Percentiles rank a stretch among this genome's conserved stretches.
Conservation (phyloP, 305 asterid genomes). For the Plantago rigida region DNA sequence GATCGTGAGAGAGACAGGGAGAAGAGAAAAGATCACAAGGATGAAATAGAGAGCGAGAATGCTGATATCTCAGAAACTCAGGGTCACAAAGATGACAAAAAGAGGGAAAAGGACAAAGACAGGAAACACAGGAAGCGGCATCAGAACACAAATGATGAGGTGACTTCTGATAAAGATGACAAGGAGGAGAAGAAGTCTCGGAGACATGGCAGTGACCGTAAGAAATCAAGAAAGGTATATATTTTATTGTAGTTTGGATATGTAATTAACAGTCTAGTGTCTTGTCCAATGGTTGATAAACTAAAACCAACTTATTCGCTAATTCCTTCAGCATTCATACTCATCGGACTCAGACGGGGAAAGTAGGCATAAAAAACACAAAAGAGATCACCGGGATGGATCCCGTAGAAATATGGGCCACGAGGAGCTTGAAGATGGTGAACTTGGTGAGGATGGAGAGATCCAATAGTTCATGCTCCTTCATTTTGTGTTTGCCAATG, state of each 20-base stretch:
- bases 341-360: conserved; percentile 92
- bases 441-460: conserved; percentile 96
- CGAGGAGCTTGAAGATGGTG: conserved; percentile 98
- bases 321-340: conserved; percentile 53
- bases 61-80: conserved; percentile 44
- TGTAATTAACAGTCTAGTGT: not conserved
- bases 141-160: conserved; percentile 61
- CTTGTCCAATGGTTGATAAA: not conserved
- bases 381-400: conserved; percentile 57
- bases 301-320: conserved; percentile 1
- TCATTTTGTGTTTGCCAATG: conserved; percentile 4
- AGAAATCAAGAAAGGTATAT: conserved; percentile 78
- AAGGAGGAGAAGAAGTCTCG: conserved; percentile 77
- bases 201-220: conserved; percentile 83
- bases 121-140: conserved; percentile 86
- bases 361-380: conserved; percentile 66
- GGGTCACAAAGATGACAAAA: conserved; percentile 65
- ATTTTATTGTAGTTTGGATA: too few relatives aligned
- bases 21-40: conserved; percentile 47
- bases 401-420: conserved; percentile 49
- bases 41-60: conserved; percentile 52
- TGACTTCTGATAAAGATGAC: conserved; percentile 75
- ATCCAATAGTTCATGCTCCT: conserved; percentile 41
- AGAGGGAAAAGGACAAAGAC: conserved; percentile 72
- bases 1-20: conserved; percentile 69